phyloP scores from a whole-genome alignment of 1,284 basidiomycete species.

The Ganoderma lingzhi region DNA sequence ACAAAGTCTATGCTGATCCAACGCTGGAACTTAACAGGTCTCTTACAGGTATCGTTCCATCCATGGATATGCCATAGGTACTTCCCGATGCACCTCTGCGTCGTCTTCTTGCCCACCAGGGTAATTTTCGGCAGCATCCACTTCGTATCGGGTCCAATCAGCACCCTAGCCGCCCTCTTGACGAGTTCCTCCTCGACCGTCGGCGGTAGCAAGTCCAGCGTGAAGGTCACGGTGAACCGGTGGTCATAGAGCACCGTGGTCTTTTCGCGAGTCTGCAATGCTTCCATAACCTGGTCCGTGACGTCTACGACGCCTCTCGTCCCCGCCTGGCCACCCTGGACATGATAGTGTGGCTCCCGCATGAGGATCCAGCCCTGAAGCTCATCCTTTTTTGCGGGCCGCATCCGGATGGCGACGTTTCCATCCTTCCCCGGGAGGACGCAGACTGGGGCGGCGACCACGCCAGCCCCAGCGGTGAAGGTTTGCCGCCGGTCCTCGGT shows the following conservation, averaged over 20 bases:
- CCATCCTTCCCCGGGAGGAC: conserved; percentile 27
- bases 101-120: conserved; percentile 18
- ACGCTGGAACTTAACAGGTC: conserved; percentile 23
- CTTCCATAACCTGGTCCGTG: conserved; percentile 19
- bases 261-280: conserved; percentile 3
- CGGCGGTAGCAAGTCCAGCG: conserved; percentile 50
- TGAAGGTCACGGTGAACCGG: conserved; percentile 61
- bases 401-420: conserved; percentile 19
- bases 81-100: conserved; percentile 20
- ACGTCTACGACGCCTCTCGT: conserved; percentile 19
- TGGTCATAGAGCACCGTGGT: conserved; percentile 58
- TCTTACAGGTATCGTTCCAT: conserved; percentile 13
- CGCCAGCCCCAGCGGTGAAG: conserved; percentile 63
- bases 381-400: conserved; percentile 8
- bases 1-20: conserved; percentile 61
- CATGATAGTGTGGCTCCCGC: conserved; percentile 30
- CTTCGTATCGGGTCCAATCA: conserved; percentile 47
- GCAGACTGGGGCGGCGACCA: conserved; percentile 65
- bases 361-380: conserved; percentile 37
- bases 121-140: conserved; percentile 61
- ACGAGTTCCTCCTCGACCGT: conserved; percentile 20
- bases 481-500: conserved; percentile 18
- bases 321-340: not conserved
- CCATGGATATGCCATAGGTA: conserved; percentile 20
- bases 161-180: conserved; percentile 33